Base-by-base conservation (phyloP, 495 filamentous ascomycete species). In the Podospora appendiculata region DNA sequence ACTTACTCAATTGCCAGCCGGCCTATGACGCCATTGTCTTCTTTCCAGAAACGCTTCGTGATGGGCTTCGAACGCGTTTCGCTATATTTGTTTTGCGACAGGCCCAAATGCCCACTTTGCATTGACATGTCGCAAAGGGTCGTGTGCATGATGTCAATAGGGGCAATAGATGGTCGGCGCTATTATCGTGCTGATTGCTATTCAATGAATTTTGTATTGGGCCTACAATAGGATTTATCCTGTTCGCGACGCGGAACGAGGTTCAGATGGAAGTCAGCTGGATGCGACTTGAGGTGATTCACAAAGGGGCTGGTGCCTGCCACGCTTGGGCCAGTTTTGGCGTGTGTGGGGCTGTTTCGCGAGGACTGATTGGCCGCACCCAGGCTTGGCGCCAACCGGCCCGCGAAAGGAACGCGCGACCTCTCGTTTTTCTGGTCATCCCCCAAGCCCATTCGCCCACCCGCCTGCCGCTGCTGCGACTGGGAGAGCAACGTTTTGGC, bases 221-320 rank as follows among this genome's bases (percentile, higher is more conserved):
- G 25, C 25, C 25, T 25, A 25, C 25, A 25, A 25, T 25, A 25
- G 25, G 25, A 25, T 25, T 19, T 45, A 46, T 45, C 49, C 46
- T 33, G n/a, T 14, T 39, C 13, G 16, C n/a, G 47, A 45, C 25
- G 35, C 45, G 12, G 16, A 16, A 48, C 34, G n/a, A 8, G n/a
- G 32, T 38, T 17, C n/a, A 33, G 34, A 39, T 36, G 32, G 9
- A 41, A 16, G 13, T 41, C 40, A 53, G 33, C 17, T 39, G 38
- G 57, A 39, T 19, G 33, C 34, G 33, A 48, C 52, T 58, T 34
- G 63, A 61, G 52, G 59, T 67, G 62, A 55, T 66, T 65, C 57
- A 53, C 56, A 52, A 59, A 45, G 34, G 53, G 56, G 53, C 55
- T 64, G 64, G 48, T 67, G 64, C 64, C 64, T 67, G 57, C 57